A percentile compares a stretch with the other conserved stretches of the same genome.
Evolutionary conservation across 2,329 filamentous ascomycete genomes (phyloP).

Genomic region (Arthrobotrys musiformis): DNA sequence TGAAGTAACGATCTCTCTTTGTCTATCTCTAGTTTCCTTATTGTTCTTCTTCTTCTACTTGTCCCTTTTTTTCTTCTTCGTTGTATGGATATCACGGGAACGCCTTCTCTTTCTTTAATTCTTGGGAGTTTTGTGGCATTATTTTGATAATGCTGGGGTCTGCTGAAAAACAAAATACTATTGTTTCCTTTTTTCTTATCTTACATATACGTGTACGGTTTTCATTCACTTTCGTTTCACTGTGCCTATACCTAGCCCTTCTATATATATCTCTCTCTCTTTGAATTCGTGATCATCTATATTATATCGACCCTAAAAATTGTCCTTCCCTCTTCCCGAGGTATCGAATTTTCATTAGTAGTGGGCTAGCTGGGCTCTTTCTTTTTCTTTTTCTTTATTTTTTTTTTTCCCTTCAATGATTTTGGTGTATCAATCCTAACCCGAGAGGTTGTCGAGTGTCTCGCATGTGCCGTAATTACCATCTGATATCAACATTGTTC

Average conservation of each 20-base stretch:
- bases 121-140: conserved; percentile 7
- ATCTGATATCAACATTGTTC: background rate
- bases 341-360: too few relatives aligned
- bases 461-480: background rate
- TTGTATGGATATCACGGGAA: conserved; percentile 9
- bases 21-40: background rate
- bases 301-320: background rate
- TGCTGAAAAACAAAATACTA: background rate
- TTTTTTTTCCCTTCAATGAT: background rate
- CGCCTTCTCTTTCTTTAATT: conserved; percentile 9
- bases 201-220: background rate
- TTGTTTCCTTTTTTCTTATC: background rate
- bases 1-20: conserved; percentile 22
- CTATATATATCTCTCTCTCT: background rate
- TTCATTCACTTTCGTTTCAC: background rate
- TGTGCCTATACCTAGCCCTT: background rate
- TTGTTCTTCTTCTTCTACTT: background rate
- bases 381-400: background rate
- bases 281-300: too few relatives aligned
- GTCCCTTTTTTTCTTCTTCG: background rate
- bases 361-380: too few relatives aligned
- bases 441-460: background rate
- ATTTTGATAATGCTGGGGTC: background rate
- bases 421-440: background rate
- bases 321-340: too few relatives aligned